A percentile compares a stretch with the other conserved stretches of the same genome.
Conservation (phyloP, 108 stramenopile genomes). For the Asterionellopsis glacialis region DNA sequence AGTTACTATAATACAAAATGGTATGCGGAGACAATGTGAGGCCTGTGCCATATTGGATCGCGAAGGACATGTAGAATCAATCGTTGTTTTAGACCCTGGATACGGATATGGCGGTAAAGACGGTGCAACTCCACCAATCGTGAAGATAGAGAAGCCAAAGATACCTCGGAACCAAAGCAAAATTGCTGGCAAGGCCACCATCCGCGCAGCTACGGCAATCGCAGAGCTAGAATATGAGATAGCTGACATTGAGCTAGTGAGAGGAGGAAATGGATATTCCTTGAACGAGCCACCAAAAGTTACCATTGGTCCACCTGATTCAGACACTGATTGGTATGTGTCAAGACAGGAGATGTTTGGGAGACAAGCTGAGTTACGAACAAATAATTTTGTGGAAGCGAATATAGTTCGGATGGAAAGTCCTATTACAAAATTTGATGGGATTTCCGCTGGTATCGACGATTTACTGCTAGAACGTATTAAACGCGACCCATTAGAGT, state of each 20-base stretch:
- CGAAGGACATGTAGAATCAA: constrained; percentile 48
- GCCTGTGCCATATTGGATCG: constrained; percentile 72
- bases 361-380: too few relatives aligned
- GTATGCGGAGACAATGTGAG: constrained; percentile 42
- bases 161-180: background rate
- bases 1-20: constrained; percentile 48
- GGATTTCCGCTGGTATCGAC: constrained; percentile 3
- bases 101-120: constrained; percentile 63
- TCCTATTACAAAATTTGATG: background rate
- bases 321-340: constrained; percentile 82
- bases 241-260: constrained; percentile 29
- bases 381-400: background rate
- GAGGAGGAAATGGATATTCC: constrained; percentile 71
- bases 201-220: constrained; percentile 50
- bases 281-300: constrained; percentile 55
- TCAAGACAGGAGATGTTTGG: background rate
- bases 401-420: background rate
- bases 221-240: constrained; percentile 73
- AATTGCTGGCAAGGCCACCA: constrained; percentile 2
- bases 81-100: constrained; percentile 75
- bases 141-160: constrained; percentile 53
- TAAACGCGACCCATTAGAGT: constrained; percentile 48
- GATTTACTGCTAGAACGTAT: constrained; percentile 32
- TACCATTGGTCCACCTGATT: constrained; percentile 34
- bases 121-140: constrained; percentile 40